Evolutionary conservation across 441 rosid genomes (phyloP).

Genomic region (Erodium texanum): DNA sequence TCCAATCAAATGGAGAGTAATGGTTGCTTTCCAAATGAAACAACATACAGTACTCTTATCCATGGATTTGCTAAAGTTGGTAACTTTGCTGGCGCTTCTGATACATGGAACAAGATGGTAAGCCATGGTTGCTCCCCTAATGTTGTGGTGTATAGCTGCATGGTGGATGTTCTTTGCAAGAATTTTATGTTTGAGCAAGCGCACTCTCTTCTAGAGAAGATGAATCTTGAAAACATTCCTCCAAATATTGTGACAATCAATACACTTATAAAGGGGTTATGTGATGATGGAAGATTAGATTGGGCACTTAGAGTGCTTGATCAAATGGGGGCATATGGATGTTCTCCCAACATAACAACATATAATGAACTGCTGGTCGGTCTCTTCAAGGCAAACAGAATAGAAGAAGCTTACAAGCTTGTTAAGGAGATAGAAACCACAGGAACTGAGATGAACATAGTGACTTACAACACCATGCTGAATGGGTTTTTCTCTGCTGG

Average conservation of each 20-base stretch:
- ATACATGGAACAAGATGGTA: constrained; percentile 79
- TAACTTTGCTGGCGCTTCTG: constrained; percentile 49
- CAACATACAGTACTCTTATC: constrained; percentile 58
- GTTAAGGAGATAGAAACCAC: constrained; percentile 40
- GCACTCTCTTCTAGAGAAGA: constrained; percentile 46
- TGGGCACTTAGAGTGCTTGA: constrained; percentile 46
- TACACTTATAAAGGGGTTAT: constrained; percentile 58
- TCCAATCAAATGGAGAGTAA: constrained; percentile 48
- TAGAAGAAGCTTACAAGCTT: constrained; percentile 38
- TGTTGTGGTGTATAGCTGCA: constrained; percentile 65
- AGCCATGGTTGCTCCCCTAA: constrained; percentile 54
- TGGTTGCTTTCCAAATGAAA: constrained; percentile 40
- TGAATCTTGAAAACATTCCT: constrained; percentile 45
- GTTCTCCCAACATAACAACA: constrained; percentile 53
- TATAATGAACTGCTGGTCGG: constrained; percentile 64
- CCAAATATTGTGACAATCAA: constrained; percentile 64
- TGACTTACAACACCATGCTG: constrained; percentile 63
- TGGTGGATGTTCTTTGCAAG: constrained; percentile 69
- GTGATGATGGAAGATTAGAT: constrained; percentile 48
- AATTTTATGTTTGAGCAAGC: constrained; percentile 56
- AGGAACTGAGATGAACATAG: constrained; percentile 35
- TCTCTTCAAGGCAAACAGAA: constrained; percentile 38
- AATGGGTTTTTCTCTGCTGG: constrained; percentile 48
- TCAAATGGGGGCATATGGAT: constrained; percentile 43
- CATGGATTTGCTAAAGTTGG: constrained; percentile 67